These are phyloP conservation scores for Punctularia strigosozonata DNA, from an alignment of 768 basidiomycete species.

Conservation along the genomic window DNA sequence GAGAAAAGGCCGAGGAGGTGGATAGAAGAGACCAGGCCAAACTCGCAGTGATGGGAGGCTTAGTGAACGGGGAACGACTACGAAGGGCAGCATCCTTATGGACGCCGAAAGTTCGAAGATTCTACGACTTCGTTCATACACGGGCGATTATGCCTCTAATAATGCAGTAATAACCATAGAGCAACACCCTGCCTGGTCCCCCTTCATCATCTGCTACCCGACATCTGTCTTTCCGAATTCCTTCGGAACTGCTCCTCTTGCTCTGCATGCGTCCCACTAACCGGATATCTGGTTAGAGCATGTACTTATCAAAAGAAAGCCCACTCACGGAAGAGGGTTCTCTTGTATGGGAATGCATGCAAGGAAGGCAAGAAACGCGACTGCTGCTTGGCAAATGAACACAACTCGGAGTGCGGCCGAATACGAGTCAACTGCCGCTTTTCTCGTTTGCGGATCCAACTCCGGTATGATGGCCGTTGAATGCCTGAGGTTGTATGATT, in stretches of 20 bases:
- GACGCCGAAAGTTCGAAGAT: too few relatives aligned
- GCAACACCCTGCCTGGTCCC: too few relatives aligned
- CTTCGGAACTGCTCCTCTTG: conserved; percentile 36
- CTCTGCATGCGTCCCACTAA: conserved; percentile 50
- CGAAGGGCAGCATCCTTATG: too few relatives aligned
- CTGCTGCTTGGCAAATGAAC: conserved; percentile 67
- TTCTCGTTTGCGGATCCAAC: conserved; percentile 39
- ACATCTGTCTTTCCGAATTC: conserved; percentile 6
- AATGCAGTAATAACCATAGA: too few relatives aligned
- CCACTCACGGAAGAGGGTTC: conserved; percentile 43
- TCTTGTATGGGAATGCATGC: conserved; percentile 69
- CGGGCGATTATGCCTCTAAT: too few relatives aligned
- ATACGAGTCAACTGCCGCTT: conserved; percentile 67
- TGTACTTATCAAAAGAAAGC: background rate
- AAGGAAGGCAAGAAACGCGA: conserved; percentile 57
- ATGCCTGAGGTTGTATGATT: conserved; percentile 31
- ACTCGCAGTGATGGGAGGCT: too few relatives aligned
- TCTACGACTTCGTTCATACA: too few relatives aligned
- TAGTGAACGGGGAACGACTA: too few relatives aligned
- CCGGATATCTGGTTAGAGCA: background rate
- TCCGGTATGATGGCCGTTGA: conserved; percentile 61
- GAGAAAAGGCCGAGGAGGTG: conserved; percentile 63
- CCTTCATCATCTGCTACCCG: too few relatives aligned
- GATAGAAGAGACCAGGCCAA: conserved; percentile 60
- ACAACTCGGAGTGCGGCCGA: conserved; percentile 69